Percentiles rank a stretch among this genome's conserved stretches.
Conservation (phyloP, 345 rosid species). For the Lagerstroemia speciosa region DNA sequence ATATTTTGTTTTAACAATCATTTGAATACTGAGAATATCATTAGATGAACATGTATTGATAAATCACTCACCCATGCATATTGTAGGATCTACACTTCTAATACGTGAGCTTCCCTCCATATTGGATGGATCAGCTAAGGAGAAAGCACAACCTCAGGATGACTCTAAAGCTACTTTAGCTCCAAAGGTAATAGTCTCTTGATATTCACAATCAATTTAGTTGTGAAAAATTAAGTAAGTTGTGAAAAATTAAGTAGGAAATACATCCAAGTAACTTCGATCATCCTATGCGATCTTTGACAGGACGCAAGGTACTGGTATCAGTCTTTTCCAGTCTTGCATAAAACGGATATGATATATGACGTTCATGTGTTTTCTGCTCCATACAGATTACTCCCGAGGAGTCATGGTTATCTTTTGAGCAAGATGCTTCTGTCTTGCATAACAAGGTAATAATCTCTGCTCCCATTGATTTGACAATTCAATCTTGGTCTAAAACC, state of each 20-base stretch:
- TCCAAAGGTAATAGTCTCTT: slow-evolving; percentile 49
- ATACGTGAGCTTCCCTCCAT: slow-evolving; percentile 62
- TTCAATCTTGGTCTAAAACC: slow-evolving; percentile 22
- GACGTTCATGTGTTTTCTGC: neutral
- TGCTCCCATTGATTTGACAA: slow-evolving; percentile 6
- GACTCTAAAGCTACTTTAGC: slow-evolving; percentile 79
- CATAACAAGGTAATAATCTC: slow-evolving; percentile 74
- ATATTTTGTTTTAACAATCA: neutral
- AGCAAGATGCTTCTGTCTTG: slow-evolving; percentile 54
- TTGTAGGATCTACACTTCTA: slow-evolving; percentile 77
- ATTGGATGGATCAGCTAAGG: slow-evolving; percentile 65
- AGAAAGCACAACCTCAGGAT: slow-evolving; percentile 76
- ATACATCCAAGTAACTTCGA: neutral
- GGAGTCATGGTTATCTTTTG: slow-evolving; percentile 83
- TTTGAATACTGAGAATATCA: neutral
- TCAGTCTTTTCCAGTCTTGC: neutral
- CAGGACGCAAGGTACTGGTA: neutral
- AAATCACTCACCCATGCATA: slow-evolving; percentile 5
- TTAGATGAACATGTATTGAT: neutral
- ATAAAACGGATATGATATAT: neutral
- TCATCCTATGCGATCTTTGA: neutral
- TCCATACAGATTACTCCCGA: slow-evolving; percentile 58
- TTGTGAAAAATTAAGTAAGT: neutral
- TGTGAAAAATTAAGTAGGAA: neutral
- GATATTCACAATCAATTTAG: neutral